Conservation (phyloP, 352 stramenopile genomes). For the Pythium aphanidermatum region DNA sequence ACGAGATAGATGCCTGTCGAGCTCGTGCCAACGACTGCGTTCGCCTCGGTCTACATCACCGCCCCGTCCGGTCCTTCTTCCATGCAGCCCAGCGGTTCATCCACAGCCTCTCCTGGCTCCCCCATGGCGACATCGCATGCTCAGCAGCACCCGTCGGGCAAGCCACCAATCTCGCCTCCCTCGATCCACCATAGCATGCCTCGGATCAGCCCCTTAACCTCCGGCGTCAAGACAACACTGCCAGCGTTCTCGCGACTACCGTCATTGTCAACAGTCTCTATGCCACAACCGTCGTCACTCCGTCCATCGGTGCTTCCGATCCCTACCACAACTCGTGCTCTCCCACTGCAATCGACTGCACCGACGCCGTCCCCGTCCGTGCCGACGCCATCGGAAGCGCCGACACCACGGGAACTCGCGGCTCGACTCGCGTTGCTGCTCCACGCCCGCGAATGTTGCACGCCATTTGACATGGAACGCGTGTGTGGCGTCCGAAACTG, state of each 20-base stretch:
- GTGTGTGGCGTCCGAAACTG: slow-evolving; percentile 31
- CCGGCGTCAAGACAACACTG: background rate
- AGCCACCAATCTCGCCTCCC: slow-evolving; percentile 17
- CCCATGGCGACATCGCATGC: background rate
- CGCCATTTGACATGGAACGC: slow-evolving; percentile 18
- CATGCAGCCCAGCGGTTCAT: slow-evolving; percentile 3
- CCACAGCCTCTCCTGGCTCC: slow-evolving; percentile 5
- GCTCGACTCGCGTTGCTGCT: slow-evolving; percentile 34
- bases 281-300: slow-evolving; percentile 1
- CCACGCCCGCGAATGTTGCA: slow-evolving; percentile 43
- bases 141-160: background rate
- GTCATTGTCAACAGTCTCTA: slow-evolving; percentile 9
- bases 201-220: slow-evolving; percentile 4
- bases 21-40: slow-evolving; percentile 1
- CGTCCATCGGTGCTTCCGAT: background rate
- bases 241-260: slow-evolving; percentile 15
- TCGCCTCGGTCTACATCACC: slow-evolving; percentile 14
- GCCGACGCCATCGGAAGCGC: background rate
- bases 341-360: background rate
- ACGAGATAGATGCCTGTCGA: slow-evolving; percentile 17
- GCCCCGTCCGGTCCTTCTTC: slow-evolving; percentile 10
- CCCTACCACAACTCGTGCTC: too few relatives aligned
- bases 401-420: slow-evolving; percentile 28
- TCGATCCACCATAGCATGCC: slow-evolving; percentile 1
- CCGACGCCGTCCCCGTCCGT: background rate